Conservation (phyloP, 2,329 filamentous ascomycete genomes). For the Clonostachys sp. region DNA sequence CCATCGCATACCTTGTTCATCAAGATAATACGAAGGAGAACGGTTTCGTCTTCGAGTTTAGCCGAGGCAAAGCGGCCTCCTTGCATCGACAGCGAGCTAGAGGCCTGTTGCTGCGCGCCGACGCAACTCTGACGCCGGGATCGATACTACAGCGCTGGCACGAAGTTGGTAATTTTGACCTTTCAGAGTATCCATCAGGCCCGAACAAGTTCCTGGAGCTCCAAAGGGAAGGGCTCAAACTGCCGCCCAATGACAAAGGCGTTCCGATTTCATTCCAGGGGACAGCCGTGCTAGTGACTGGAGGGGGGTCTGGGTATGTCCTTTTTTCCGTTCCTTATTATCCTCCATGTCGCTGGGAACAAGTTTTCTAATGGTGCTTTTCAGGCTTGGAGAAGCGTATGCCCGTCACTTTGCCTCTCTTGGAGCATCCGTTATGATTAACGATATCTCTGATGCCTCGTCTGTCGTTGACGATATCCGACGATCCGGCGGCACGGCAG, state of each 20-base stretch:
- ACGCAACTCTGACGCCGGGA: no score
- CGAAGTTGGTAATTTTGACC: no score
- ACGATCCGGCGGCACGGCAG: not conserved
- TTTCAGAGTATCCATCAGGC: no score
- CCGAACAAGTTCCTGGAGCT: no score
- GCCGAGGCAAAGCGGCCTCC: no score
- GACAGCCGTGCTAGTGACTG: not conserved
- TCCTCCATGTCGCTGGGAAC: not conserved
- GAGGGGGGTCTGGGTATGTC: slow-evolving; percentile 1
- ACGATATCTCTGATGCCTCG: not conserved
- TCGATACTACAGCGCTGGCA: no score
- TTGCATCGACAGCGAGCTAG: no score
- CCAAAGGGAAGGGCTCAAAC: no score
- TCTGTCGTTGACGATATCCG: slow-evolving; percentile 1
- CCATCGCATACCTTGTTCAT: no score
- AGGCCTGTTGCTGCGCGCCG: no score
- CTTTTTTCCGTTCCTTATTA: not conserved
- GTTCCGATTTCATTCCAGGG: slow-evolving; percentile 1
- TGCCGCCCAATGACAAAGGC: not conserved
- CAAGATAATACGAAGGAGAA: no score
- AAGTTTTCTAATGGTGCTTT: not conserved
- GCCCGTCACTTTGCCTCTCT: slow-evolving; percentile 1
- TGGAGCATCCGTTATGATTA: slow-evolving; percentile 2
- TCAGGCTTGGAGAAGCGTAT: not conserved
- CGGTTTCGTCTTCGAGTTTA: no score